phyloP scores from a whole-genome alignment of 768 basidiomycete genomes.

The Xanthoconium stramineum region DNA sequence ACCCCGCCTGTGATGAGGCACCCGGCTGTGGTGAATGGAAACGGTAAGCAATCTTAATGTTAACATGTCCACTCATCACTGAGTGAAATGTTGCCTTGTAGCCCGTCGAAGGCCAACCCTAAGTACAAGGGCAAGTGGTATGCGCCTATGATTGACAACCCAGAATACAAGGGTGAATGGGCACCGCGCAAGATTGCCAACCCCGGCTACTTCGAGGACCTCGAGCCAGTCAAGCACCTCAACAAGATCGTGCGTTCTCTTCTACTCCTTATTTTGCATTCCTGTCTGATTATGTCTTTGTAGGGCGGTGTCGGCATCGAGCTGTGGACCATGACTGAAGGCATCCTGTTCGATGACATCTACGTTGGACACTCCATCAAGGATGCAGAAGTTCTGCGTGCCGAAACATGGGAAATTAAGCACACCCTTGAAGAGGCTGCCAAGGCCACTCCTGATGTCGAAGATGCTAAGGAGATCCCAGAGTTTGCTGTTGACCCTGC shows the following conservation, averaged over 20 bases:
- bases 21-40: conserved; percentile 97
- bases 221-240: conserved; percentile 74
- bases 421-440: conserved; percentile 68
- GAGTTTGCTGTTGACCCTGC: conserved; percentile 73
- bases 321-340: conserved; percentile 99
- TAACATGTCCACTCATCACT: not conserved
- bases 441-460: conserved; percentile 44
- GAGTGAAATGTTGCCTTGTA: conserved; percentile 21
- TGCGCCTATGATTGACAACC: conserved; percentile 93
- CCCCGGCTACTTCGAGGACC: conserved; percentile 89
- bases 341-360: conserved; percentile 91
- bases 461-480: conserved; percentile 39
- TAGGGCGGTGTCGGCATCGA: conserved; percentile 95
- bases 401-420: conserved; percentile 91
- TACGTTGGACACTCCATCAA: conserved; percentile 88
- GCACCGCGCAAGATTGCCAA: conserved; percentile 87
- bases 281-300: not conserved
- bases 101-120: conserved; percentile 88
- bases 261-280: not conserved
- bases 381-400: conserved; percentile 80
- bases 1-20: conserved; percentile 87
- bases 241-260: conserved; percentile 68
- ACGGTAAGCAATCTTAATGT: conserved; percentile 39
- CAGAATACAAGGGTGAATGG: conserved; percentile 96
- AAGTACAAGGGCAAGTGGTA: conserved; percentile 98